These are phyloP conservation scores for Dactylellina leptospora DNA, from an alignment of 2,329 filamentous ascomycete genomes.

Conservation along the genomic window DNA sequence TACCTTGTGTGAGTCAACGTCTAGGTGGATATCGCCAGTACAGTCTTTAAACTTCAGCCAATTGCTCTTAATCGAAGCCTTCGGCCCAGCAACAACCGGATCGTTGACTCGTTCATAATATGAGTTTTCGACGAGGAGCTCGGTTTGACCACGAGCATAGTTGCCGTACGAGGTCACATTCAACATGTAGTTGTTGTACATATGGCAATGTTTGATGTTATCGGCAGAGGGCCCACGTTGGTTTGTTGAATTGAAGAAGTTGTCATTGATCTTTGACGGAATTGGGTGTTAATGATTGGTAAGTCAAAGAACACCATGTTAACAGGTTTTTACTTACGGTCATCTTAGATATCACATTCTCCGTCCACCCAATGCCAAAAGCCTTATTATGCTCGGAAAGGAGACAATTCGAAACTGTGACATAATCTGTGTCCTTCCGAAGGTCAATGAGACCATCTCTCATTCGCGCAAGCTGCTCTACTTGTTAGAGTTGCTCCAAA, in stretches of 20 bases:
- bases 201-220: slow-evolving; percentile 54
- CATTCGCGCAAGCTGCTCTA: slow-evolving; percentile 45
- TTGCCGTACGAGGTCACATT: slow-evolving; percentile 56
- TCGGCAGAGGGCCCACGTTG: slow-evolving; percentile 55
- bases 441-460: slow-evolving; percentile 56
- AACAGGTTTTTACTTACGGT: slow-evolving; percentile 29
- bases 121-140: slow-evolving; percentile 55
- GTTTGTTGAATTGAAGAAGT: slow-evolving; percentile 56
- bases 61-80: slow-evolving; percentile 54
- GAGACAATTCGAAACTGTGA: slow-evolving; percentile 55
- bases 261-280: slow-evolving; percentile 56
- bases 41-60: slow-evolving; percentile 55
- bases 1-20: slow-evolving; percentile 26
- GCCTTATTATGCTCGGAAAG: slow-evolving; percentile 56
- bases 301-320: not conserved
- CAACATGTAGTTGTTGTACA: slow-evolving; percentile 55
- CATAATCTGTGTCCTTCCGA: slow-evolving; percentile 55
- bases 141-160: slow-evolving; percentile 55
- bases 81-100: slow-evolving; percentile 53
- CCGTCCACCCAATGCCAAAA: slow-evolving; percentile 56
- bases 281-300: not conserved
- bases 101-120: slow-evolving; percentile 56
- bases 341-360: slow-evolving; percentile 55
- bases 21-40: slow-evolving; percentile 48
- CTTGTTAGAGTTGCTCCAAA: slow-evolving; percentile 8